Percentiles rank a stretch among this genome's conserved stretches.
These are phyloP conservation scores for Ustilago loliicola DNA, from an alignment of 1,284 basidiomycete genomes.

Conservation along the genomic window DNA sequence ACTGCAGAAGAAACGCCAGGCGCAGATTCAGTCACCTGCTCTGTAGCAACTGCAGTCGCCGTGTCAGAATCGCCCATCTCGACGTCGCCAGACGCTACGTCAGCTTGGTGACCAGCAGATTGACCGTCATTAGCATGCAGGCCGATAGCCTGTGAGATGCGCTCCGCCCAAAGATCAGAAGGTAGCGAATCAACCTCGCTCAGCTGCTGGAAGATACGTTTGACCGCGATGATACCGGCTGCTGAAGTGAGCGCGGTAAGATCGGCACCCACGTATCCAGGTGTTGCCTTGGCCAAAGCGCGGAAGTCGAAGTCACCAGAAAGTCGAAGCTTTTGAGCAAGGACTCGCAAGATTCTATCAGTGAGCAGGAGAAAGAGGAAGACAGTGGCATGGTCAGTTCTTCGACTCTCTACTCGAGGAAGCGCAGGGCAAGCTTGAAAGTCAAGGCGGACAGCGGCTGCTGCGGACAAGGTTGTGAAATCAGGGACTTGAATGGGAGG, in stretches of 20 bases:
- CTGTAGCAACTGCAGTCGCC: not conserved
- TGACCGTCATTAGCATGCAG: slow-evolving; percentile 16
- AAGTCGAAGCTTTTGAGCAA: slow-evolving; percentile 57
- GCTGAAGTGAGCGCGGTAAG: slow-evolving; percentile 89
- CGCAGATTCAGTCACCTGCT: not conserved
- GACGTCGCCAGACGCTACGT: slow-evolving; percentile 30
- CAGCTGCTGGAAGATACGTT: slow-evolving; percentile 89
- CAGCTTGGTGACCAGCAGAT: not conserved
- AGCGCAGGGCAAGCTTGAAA: not conserved
- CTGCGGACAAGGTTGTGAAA: slow-evolving; percentile 18
- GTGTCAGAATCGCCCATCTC: slow-evolving; percentile 46
- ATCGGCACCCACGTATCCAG: slow-evolving; percentile 97
- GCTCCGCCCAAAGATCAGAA: slow-evolving; percentile 27
- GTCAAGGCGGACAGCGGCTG: slow-evolving; percentile 1
- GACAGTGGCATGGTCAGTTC: slow-evolving; percentile 18
- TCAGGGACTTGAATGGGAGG: slow-evolving; percentile 62
- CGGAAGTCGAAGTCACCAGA: slow-evolving; percentile 86
- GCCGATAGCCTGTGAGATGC: slow-evolving; percentile 43
- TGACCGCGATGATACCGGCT: slow-evolving; percentile 94
- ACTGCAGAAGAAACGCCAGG: slow-evolving; percentile 8
- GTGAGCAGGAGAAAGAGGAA: not conserved
- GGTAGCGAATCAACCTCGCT: slow-evolving; percentile 53
- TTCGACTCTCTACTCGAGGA: not conserved
- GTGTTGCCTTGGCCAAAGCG: slow-evolving; percentile 88
- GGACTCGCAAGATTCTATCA: slow-evolving; percentile 62